Evolutionary conservation across 192 early-diverging fungal species (phyloP).

Genomic region (Umbelopsis sp.): DNA sequence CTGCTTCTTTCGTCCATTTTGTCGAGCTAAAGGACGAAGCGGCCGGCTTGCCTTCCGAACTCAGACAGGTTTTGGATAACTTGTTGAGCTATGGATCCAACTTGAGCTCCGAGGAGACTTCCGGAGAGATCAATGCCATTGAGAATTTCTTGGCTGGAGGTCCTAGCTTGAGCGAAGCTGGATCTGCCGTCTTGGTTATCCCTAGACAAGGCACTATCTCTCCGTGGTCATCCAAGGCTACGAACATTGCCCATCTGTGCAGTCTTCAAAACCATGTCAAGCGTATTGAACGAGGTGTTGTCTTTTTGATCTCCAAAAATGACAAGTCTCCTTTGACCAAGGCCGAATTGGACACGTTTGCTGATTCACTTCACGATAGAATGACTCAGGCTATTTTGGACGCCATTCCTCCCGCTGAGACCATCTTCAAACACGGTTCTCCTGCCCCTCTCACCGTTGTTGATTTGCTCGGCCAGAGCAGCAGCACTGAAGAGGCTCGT

Average conservation of each 20-base stretch:
- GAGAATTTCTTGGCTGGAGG: slow-evolving; percentile 34
- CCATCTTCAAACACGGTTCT: slow-evolving; percentile 75
- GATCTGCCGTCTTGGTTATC: slow-evolving; percentile 71
- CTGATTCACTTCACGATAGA: slow-evolving; percentile 77
- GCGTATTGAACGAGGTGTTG: slow-evolving; percentile 89
- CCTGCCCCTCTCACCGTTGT: slow-evolving; percentile 62
- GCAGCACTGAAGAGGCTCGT: slow-evolving; percentile 51
- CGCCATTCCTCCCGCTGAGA: slow-evolving; percentile 61
- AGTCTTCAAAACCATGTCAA: slow-evolving; percentile 72
- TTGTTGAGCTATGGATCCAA: slow-evolving; percentile 53
- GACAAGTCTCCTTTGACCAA: slow-evolving; percentile 37
- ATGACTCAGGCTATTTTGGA: slow-evolving; percentile 90
- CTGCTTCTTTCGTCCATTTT: slow-evolving; percentile 79
- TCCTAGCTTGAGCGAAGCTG: slow-evolving; percentile 20
- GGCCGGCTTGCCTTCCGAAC: slow-evolving; percentile 27
- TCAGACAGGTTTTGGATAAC: slow-evolving; percentile 45
- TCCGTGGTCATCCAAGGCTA: slow-evolving; percentile 99
- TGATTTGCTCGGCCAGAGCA: slow-evolving; percentile 40
- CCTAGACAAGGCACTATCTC: slow-evolving; percentile 96
- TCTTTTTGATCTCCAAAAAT: slow-evolving; percentile 65
- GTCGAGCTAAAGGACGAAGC: slow-evolving; percentile 55
- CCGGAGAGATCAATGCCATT: slow-evolving; percentile 22
- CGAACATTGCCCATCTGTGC: slow-evolving; percentile 94
- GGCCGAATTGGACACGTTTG: slow-evolving; percentile 52
- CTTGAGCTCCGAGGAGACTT: slow-evolving; percentile 38